These are phyloP conservation scores for Penicillium sp. DNA, from an alignment of 2,329 filamentous ascomycete species.

Conservation along the genomic window DNA sequence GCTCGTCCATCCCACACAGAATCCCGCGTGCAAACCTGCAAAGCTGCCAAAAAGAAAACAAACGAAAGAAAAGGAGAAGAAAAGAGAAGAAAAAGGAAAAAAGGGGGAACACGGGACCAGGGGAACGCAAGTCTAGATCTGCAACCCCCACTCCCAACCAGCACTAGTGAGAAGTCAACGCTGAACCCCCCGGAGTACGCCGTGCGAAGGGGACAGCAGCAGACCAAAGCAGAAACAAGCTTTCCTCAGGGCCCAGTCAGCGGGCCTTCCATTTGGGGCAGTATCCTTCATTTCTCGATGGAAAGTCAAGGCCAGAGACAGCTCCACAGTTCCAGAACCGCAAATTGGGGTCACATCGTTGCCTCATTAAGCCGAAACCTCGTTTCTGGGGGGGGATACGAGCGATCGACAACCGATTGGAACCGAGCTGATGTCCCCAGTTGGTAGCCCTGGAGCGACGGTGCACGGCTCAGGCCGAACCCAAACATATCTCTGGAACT, in stretches of 20 bases:
- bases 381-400: conserved; percentile 8
- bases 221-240: neutral
- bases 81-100: neutral
- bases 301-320: neutral
- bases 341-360: conserved; percentile 3
- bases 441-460: neutral
- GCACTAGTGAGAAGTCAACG: neutral
- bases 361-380: conserved; percentile 3
- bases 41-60: no score
- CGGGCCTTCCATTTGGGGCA: neutral
- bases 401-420: conserved; percentile 18
- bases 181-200: neutral
- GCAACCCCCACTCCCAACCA: neutral
- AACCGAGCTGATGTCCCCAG: conserved; percentile 6
- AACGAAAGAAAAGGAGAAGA: neutral
- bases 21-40: no score
- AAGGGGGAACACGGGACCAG: neutral
- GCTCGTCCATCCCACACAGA: neutral
- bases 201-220: neutral
- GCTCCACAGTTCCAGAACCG: neutral
- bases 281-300: neutral
- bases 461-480: conserved; percentile 22
- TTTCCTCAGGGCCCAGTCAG: neutral
- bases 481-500: conserved; percentile 14
- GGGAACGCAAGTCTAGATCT: neutral